phyloP scores from a whole-genome alignment of 2,329 filamentous ascomycete genomes.

The Alternaria triticimaculans region DNA sequence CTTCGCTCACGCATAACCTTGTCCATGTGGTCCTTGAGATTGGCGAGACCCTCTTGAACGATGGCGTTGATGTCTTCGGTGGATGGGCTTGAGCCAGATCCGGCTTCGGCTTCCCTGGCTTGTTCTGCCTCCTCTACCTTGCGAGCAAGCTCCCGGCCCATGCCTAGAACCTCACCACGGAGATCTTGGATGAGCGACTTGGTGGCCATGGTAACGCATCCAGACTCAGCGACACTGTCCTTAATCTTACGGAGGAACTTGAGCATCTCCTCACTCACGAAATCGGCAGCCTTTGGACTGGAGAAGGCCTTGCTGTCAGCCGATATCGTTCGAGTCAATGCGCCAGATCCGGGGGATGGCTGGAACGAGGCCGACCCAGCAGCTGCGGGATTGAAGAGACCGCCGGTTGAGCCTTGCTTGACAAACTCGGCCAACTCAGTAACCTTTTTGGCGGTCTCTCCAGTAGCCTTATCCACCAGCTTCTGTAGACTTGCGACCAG shows the following conservation, averaged over 20 bases:
- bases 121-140: slow-evolving; percentile 76
- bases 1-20: slow-evolving; percentile 77
- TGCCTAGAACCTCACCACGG: slow-evolving; percentile 88
- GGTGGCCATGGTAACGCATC: slow-evolving; percentile 88
- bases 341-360: slow-evolving; percentile 38
- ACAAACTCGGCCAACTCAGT: slow-evolving; percentile 59
- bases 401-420: slow-evolving; percentile 60
- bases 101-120: slow-evolving; percentile 50
- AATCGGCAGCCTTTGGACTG: slow-evolving; percentile 59
- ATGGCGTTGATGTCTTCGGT: slow-evolving; percentile 77
- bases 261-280: slow-evolving; percentile 77
- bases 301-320: slow-evolving; percentile 51
- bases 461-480: slow-evolving; percentile 65
- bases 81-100: slow-evolving; percentile 44
- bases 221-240: slow-evolving; percentile 86
- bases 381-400: slow-evolving; percentile 57
- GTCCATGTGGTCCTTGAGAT: slow-evolving; percentile 85
- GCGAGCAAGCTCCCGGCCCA: slow-evolving; percentile 89
- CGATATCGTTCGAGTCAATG: slow-evolving; percentile 42
- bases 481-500: slow-evolving; percentile 73
- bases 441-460: slow-evolving; percentile 72
- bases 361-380: slow-evolving; percentile 36
- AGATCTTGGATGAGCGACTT: slow-evolving; percentile 90
- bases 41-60: slow-evolving; percentile 78
- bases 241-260: slow-evolving; percentile 86